Evolutionary conservation across 2,329 filamentous ascomycete species (phyloP), one percentile per base, ranked within the genome.

Genomic region (Aspergillus calidoustus): DNA sequence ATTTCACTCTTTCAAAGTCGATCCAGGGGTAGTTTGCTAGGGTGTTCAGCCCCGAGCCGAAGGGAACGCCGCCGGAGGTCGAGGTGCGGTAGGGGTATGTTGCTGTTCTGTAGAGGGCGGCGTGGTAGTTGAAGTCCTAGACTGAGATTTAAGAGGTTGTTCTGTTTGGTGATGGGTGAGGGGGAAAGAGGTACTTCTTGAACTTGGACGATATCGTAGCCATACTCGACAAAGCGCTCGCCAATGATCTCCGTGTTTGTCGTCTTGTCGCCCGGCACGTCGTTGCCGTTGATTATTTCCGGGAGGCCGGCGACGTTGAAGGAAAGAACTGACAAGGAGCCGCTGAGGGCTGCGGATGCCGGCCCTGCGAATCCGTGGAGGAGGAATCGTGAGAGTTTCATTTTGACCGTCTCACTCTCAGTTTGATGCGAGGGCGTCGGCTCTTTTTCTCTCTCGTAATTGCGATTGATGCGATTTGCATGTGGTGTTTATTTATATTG

Each of bases 81-180:
- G 86, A 73, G 1, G 88, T 90, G 57, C 88, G 82, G 73, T 84
- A 83, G 3, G 85, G 79, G 68, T 72, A 69, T 23, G 65, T 54
- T 50, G 72, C 85, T 15, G 84, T 85, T 9, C 78, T 79, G 74
- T 90, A 90, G 65, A 91, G 82, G 60, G 82, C 80, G 8, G 85
- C 83, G 67, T 91, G 87, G 74, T 86, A 90, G 76, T 89, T 89
- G 80, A 90, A 90, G 72, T 90, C 86, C 79, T 81, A 41, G 0
- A 31, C 60, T 64, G 25, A 7, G 25, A 7, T 28, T 28, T 28
- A 2, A 28, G 25, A 2, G 6, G 25, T 28, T 28, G 25, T 15
- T 34, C 34, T 28, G 11, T 31, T 31, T 3, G 31, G 50, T 54
- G 38, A 3, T 3, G 43, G n/a, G 43, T 7, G 25, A 25, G n/a